Base-by-base conservation (phyloP, 352 stramenopile species). In the Pythium guiyangense region DNA sequence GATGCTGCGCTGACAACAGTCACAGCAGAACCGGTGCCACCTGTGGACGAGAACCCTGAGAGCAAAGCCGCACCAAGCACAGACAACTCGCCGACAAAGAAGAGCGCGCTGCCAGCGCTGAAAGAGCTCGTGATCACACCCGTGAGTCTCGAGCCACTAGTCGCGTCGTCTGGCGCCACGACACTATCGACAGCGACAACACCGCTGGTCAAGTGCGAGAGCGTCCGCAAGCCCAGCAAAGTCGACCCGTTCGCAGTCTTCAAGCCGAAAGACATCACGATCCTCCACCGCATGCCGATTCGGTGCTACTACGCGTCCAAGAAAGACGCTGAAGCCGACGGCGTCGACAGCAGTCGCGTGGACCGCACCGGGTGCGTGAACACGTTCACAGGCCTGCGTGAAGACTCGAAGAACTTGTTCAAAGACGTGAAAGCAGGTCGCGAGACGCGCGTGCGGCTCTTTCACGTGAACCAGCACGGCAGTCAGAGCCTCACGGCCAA, bases 331-430 rank as follows among this genome's bases (percentile, higher is more conserved):
- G 81, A 95, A 52, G 69, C 67, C 2, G 85, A 95, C 25, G 70
- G 74, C 31, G 84, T 72, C 0, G 73, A 83, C 45, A 71, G 67
- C 11, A 86, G 69, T 56, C 74, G 71, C 42, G 61, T 71, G 0
- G 79, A 94, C 45, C 74, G 80, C 8, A 74, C 66, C 0, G 88
- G 86, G 0, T 88, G 84, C 22, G 67, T 96, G 35, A 91, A 96
- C 61, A 90, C 84, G 12, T 96, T 96, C 59, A 91, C 77, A 0
- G 88, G 88, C 0, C 56, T 96, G 9, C 76, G 86, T 2, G 85
- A 91, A 57, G 84, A 96, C 46, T 82, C 88, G 6, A 95, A 96
- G 64, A 60, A 58, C 9, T 61, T 96, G 18, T 95, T 74, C 62
- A 81, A 82, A 35, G 77, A 75, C 26, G 71, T 94, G 43, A 65